These are phyloP conservation scores for Cucumis cinereus DNA, from an alignment of 306 rosid genomes.

Conservation along the genomic window DNA sequence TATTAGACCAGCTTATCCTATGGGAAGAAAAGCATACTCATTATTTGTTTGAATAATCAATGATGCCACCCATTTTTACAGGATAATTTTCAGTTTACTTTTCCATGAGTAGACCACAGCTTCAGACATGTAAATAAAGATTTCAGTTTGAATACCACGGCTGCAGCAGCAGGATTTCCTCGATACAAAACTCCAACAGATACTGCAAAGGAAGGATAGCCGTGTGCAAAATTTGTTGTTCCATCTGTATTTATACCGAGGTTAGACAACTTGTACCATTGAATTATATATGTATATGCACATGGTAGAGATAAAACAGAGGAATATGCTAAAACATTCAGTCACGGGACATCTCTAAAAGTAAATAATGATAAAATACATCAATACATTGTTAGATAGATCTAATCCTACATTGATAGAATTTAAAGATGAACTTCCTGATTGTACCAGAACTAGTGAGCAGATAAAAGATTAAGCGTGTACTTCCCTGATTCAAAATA, in stretches of 20 bases:
- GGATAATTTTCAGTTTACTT: neutral
- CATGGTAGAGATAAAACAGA: neutral
- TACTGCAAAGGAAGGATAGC: slow-evolving; percentile 91
- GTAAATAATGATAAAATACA: neutral
- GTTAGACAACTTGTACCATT: slow-evolving; percentile 15
- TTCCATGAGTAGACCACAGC: neutral
- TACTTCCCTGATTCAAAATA: neutral
- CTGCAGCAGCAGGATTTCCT: slow-evolving; percentile 90
- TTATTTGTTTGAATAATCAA: neutral
- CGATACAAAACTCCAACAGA: slow-evolving; percentile 79
- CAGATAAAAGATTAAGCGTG: neutral
- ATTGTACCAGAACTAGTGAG: neutral
- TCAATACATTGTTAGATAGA: neutral
- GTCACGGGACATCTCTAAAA: neutral
- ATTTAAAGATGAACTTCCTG: neutral
- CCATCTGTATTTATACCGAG: slow-evolving; percentile 47
- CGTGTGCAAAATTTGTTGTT: slow-evolving; percentile 91
- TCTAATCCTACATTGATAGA: neutral
- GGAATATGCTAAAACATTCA: neutral
- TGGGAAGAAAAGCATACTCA: neutral
- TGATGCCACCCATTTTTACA: neutral
- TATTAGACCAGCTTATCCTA: neutral
- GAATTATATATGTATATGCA: neutral
- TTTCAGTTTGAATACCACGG: slow-evolving; percentile 48
- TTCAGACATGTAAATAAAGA: neutral